Base-by-base conservation (phyloP, 805 yeast genomes). In the Cyberlindnera euphorbiae region DNA sequence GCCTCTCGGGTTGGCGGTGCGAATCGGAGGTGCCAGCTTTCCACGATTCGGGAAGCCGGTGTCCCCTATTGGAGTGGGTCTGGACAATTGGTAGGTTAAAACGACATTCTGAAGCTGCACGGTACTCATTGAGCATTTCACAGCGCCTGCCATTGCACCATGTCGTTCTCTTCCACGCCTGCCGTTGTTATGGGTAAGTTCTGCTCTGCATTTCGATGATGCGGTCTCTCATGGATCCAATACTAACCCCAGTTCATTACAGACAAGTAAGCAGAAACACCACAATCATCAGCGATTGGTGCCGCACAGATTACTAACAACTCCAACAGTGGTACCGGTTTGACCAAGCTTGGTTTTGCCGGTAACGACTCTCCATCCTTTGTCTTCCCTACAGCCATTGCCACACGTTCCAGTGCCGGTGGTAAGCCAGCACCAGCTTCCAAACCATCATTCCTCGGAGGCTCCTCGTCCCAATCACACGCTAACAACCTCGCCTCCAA, bases 301-400 rank as follows among this genome's bases (percentile, higher is more conserved):
- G 8, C 14, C 13, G 13, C 17, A 25, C 19, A 7, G 13, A 13
- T 17, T 46, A 52, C 49, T 45, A 49, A 42, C 49, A 23, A 9
- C 11, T 24, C 36, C 44, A n/a, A 26, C 16, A 90, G 90, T 61
- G 98, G 98, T 73, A 93, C 98, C 52, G 98, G 98, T 48, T 71
- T 89, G 52, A 93, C 98, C 58, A 93, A 93, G 61, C 73, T 93
- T 49, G 98, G 98, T 18, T 93, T 89, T 66, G 98, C 98, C 50
- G 98, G 98, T 38, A 93, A 93, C 60, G 98, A 93, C 64, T 74
- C 97, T 17, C 98, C 98, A 27, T 89, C 97, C 5, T 93, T 84
- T 74, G 87, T 93, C 22, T 86, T 93, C 55, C 98, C 98, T 35
- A 93, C 98, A 1, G 97, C 96, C 5, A 93, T 93, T 60, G 69